These are phyloP conservation scores for Epithele typhae DNA, from an alignment of 768 basidiomycete genomes.

Conservation along the genomic window DNA sequence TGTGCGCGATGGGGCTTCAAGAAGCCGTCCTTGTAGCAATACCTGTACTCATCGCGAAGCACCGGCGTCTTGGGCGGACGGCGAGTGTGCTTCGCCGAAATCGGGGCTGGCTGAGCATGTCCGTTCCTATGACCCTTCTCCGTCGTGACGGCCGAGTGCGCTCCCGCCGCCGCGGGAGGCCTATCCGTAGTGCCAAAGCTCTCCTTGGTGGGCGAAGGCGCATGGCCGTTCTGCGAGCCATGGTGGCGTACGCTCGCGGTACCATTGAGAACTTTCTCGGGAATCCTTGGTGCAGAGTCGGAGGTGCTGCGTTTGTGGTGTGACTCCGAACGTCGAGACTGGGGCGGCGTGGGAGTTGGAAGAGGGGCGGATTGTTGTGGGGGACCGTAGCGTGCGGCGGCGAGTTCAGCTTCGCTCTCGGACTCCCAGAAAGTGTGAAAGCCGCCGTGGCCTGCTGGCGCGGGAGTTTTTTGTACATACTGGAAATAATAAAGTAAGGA, in stretches of 20 bases:
- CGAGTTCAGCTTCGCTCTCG: constrained; percentile 17
- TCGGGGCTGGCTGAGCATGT: constrained; percentile 1
- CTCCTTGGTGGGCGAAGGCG: not conserved
- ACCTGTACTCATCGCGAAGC: constrained; percentile 60
- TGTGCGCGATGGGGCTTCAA: constrained; percentile 74
- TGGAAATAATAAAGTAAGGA: no score
- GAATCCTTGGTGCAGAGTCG: no score
- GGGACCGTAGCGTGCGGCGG: constrained; percentile 13
- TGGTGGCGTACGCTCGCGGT: no score
- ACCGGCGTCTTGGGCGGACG: constrained; percentile 40
- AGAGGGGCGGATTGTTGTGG: not conserved
- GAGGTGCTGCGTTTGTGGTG: not conserved
- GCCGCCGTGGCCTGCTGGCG: constrained; percentile 14
- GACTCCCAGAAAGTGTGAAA: constrained; percentile 23
- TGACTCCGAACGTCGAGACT: not conserved
- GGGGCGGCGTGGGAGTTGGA: not conserved
- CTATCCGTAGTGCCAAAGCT: constrained; percentile 19
- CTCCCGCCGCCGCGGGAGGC: constrained; percentile 18
- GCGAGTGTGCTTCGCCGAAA: constrained; percentile 22
- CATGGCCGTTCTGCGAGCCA: not conserved
- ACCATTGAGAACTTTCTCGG: no score
- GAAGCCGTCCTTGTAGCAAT: constrained; percentile 58
- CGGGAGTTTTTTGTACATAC: constrained; percentile 23
- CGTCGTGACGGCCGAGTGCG: constrained; percentile 10
- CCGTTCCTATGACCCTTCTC: not conserved